These are phyloP conservation scores for Vitis rupestris DNA, from an alignment of 164 flowering plant genomes.

Conservation along the genomic window DNA sequence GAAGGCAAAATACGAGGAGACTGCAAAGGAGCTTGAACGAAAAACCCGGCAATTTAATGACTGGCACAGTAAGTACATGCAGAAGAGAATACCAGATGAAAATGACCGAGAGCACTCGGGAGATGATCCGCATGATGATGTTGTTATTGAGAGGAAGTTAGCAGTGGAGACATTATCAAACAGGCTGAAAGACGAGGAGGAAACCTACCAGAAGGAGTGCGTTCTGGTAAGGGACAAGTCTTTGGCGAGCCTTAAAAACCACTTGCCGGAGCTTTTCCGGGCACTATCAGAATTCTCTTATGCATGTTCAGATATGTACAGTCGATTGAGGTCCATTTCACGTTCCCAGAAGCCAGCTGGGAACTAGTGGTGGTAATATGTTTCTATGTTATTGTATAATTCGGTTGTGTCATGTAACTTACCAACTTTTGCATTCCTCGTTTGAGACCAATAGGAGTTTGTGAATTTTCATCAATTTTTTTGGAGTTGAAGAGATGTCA, in stretches of 20 bases:
- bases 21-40: conserved; percentile 32
- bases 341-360: neutral
- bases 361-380: neutral
- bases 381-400: too few species aligned
- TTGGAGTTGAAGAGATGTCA: too few species aligned
- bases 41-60: conserved; percentile 36
- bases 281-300: conserved; percentile 30
- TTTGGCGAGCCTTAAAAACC: conserved; percentile 31
- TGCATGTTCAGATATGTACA: conserved; percentile 34
- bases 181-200: conserved; percentile 41
- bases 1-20: conserved; percentile 38
- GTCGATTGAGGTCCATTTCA: conserved; percentile 26
- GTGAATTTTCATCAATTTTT: too few species aligned
- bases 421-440: neutral
- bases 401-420: too few species aligned
- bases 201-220: conserved; percentile 32
- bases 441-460: neutral
- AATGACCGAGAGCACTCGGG: conserved; percentile 20
- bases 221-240: conserved; percentile 46
- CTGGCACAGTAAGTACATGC: conserved; percentile 33
- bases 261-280: conserved; percentile 44
- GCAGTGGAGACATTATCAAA: conserved; percentile 28
- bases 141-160: conserved; percentile 20
- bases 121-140: conserved; percentile 15
- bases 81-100: conserved; percentile 27